These are phyloP conservation scores for Tricholoma terreum DNA, from an alignment of 768 basidiomycete genomes.

Conservation along the genomic window DNA sequence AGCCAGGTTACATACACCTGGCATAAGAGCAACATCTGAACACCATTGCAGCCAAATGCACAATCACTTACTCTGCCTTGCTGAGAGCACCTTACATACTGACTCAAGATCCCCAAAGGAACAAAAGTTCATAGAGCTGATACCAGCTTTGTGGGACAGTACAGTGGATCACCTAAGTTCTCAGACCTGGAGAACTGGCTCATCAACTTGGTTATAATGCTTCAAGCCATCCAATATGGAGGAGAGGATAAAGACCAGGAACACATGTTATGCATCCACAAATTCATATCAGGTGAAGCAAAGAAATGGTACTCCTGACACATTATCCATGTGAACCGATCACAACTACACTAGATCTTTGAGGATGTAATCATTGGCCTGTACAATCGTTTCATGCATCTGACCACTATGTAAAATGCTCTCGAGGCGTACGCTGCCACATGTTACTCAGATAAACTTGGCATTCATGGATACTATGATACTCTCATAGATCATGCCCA, in stretches of 20 bases:
- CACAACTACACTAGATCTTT: not conserved
- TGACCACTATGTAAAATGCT: not conserved
- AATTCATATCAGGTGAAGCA: not conserved
- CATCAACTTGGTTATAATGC: not conserved
- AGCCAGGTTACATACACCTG: not conserved
- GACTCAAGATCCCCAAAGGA: not conserved
- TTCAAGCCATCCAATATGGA: not conserved
- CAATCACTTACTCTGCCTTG: not conserved
- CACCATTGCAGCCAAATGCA: not conserved
- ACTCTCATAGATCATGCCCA: too few relatives aligned
- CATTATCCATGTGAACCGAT: not conserved
- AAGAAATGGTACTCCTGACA: not conserved
- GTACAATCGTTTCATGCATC: not conserved
- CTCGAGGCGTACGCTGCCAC: not conserved
- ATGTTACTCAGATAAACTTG: not conserved
- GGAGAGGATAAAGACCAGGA: not conserved
- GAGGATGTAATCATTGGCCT: not conserved
- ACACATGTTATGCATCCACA: not conserved
- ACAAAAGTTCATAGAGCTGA: not conserved
- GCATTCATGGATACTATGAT: not conserved
- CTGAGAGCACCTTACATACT: not conserved
- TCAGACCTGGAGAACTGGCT: not conserved
- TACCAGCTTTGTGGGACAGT: not conserved
- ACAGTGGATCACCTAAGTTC: not conserved
- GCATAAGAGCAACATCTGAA: not conserved